Percentiles rank a stretch among this genome's conserved stretches.
These are phyloP conservation scores for Hypsizygus marmoreus DNA, from an alignment of 768 basidiomycete species.

Conservation along the genomic window DNA sequence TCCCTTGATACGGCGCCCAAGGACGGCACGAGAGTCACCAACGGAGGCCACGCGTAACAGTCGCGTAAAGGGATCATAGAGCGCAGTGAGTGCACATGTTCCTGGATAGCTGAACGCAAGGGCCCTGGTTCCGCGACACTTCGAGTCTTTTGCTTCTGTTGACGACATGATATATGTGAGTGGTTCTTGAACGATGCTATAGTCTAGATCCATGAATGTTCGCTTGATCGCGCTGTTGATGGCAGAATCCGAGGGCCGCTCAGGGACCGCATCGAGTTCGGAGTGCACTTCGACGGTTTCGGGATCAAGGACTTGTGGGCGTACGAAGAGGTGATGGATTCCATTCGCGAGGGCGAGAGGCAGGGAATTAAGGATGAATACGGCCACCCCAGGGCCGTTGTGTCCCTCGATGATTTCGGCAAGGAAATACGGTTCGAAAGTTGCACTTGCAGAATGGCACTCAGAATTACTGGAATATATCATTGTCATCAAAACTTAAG, in stretches of 20 bases:
- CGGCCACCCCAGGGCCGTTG: conserved; percentile 33
- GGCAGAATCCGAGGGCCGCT: conserved; percentile 27
- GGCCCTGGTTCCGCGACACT: too few relatives aligned
- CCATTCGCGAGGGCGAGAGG: conserved; percentile 22
- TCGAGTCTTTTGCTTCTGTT: too few relatives aligned
- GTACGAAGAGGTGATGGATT: conserved; percentile 26
- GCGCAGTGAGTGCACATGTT: conserved; percentile 45
- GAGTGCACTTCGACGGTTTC: conserved; percentile 1
- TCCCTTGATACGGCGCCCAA: conserved; percentile 37
- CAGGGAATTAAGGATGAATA: conserved; percentile 33
- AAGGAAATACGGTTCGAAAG: conserved; percentile 2
- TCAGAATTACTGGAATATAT: background rate
- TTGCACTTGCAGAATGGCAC: background rate
- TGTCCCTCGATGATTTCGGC: conserved; percentile 33
- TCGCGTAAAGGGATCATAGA: conserved; percentile 43
- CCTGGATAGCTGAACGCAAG: conserved; percentile 38
- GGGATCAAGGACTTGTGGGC: conserved; percentile 12
- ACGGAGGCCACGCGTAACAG: conserved; percentile 44
- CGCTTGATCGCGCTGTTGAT: conserved; percentile 37
- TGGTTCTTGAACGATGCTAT: conserved; percentile 38
- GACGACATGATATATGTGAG: conserved; percentile 2
- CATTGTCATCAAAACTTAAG: background rate
- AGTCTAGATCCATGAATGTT: conserved; percentile 41
- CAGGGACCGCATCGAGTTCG: conserved; percentile 12
- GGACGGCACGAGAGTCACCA: conserved; percentile 51